phyloP scores from a whole-genome alignment of 495 filamentous ascomycete species.

The Physcia stellaris region DNA sequence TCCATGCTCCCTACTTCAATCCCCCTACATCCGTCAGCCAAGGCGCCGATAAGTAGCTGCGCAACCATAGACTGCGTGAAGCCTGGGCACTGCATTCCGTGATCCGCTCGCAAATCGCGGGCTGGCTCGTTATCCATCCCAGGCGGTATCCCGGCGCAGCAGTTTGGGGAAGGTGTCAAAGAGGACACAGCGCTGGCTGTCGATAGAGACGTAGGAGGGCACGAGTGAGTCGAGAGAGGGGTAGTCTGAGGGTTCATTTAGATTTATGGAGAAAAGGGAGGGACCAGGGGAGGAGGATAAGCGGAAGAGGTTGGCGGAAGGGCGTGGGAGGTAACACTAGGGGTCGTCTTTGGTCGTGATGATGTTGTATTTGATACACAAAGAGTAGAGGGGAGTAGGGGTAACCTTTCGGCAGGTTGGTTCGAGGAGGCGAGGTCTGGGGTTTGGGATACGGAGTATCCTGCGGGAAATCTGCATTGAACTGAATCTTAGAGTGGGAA shows the following conservation, averaged over 20 bases:
- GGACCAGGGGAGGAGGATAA: not conserved
- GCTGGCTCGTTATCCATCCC: conserved; percentile 74
- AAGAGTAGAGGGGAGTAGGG: too few relatives aligned
- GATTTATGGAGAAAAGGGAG: too few relatives aligned
- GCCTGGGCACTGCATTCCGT: conserved; percentile 68
- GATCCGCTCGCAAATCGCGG: conserved; percentile 59
- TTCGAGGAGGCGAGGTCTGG: too few relatives aligned
- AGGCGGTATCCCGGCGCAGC: conserved; percentile 62
- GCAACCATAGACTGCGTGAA: conserved; percentile 77
- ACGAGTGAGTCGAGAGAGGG: conserved; percentile 72
- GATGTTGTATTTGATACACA: conserved; percentile 77
- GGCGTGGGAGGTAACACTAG: conserved; percentile 91
- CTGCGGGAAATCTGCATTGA: too few relatives aligned
- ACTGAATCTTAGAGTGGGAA: too few relatives aligned
- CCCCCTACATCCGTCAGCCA: too few relatives aligned
- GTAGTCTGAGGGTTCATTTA: conserved; percentile 40
- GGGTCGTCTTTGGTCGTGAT: conserved; percentile 92
- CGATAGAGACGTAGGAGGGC: conserved; percentile 61
- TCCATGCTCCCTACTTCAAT: conserved; percentile 24
- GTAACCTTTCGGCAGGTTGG: too few relatives aligned
- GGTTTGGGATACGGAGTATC: too few relatives aligned
- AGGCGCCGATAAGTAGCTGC: conserved; percentile 59
- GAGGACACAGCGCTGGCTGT: conserved; percentile 73
- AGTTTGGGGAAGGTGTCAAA: conserved; percentile 78
- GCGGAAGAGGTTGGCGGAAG: conserved; percentile 37